phyloP scores from a whole-genome alignment of 805 yeast species.

The Teunomyces panamensis region DNA sequence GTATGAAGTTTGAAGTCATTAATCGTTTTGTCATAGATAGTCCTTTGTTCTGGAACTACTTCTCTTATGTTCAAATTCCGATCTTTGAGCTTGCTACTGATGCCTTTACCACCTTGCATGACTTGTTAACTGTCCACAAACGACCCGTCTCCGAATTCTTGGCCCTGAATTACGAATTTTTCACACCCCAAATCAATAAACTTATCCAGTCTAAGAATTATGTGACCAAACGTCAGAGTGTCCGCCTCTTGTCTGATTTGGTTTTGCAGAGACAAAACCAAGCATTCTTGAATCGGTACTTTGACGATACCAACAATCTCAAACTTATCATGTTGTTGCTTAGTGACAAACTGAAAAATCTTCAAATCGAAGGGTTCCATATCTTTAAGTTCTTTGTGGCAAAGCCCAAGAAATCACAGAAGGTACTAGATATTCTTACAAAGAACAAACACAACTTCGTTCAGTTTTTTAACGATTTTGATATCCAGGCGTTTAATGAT shows the following conservation, averaged over 20 bases:
- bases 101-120: slow-evolving; percentile 74
- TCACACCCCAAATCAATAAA: slow-evolving; percentile 62
- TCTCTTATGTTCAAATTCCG: slow-evolving; percentile 69
- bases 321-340: slow-evolving; percentile 82
- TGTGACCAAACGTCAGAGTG: slow-evolving; percentile 89
- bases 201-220: slow-evolving; percentile 77
- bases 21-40: slow-evolving; percentile 58
- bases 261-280: slow-evolving; percentile 71
- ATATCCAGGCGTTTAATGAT: slow-evolving; percentile 60
- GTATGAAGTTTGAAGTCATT: slow-evolving; percentile 73
- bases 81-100: slow-evolving; percentile 91
- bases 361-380: slow-evolving; percentile 88
- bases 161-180: slow-evolving; percentile 50
- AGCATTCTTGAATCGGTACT: slow-evolving; percentile 69
- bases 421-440: slow-evolving; percentile 73
- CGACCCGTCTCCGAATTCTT: slow-evolving; percentile 71
- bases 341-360: slow-evolving; percentile 84
- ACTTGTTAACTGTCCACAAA: slow-evolving; percentile 67
- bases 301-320: slow-evolving; percentile 76
- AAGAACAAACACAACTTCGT: slow-evolving; percentile 80
- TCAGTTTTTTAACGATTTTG: slow-evolving; percentile 64
- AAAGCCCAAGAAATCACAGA: slow-evolving; percentile 84
- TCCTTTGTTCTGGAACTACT: slow-evolving; percentile 74
- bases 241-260: slow-evolving; percentile 69
- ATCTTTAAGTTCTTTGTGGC: slow-evolving; percentile 95